A percentile compares a stretch with the other conserved stretches of the same genome.
These are phyloP conservation scores for Xylaria longipes DNA, from an alignment of 495 filamentous ascomycete species.

Conservation along the genomic window DNA sequence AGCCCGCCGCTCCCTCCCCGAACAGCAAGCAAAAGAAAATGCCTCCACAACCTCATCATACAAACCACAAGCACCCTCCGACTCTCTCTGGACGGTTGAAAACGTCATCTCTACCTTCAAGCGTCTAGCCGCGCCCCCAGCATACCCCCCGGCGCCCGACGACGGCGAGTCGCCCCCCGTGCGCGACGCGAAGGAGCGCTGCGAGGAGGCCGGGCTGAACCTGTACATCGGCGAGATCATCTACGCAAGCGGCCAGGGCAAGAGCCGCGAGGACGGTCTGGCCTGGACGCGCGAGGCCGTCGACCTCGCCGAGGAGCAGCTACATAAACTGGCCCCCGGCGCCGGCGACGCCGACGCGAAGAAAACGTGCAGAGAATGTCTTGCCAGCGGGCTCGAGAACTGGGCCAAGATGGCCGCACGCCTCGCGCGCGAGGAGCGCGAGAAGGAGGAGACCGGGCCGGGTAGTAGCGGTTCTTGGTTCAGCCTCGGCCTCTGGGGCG, in stretches of 20 bases:
- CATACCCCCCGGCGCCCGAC: slow-evolving; percentile 68
- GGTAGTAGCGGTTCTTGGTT: slow-evolving; percentile 39
- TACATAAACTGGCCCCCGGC: slow-evolving; percentile 42
- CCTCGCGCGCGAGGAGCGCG: slow-evolving; percentile 61
- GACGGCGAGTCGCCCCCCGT: slow-evolving; percentile 70
- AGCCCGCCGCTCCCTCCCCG: slow-evolving; percentile 61
- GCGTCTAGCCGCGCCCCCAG: slow-evolving; percentile 55
- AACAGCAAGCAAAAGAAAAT: slow-evolving; percentile 20
- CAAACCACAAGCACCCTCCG: slow-evolving; percentile 16
- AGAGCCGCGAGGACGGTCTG: slow-evolving; percentile 66
- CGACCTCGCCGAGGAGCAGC: slow-evolving; percentile 63
- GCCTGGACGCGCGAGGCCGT: slow-evolving; percentile 87
- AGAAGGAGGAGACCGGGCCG: slow-evolving; percentile 38
- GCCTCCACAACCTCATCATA: slow-evolving; percentile 7
- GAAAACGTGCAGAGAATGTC: slow-evolving; percentile 72
- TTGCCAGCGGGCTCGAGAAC: slow-evolving; percentile 73
- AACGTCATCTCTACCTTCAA: slow-evolving; percentile 52
- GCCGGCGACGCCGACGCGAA: slow-evolving; percentile 41
- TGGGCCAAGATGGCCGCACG: slow-evolving; percentile 73
- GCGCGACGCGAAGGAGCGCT: slow-evolving; percentile 65
- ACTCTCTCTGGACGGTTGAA: slow-evolving; percentile 42
- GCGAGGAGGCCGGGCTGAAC: slow-evolving; percentile 85
- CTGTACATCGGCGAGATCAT: slow-evolving; percentile 94
- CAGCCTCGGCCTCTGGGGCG: slow-evolving; percentile 55
- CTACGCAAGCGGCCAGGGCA: slow-evolving; percentile 57